A percentile compares a stretch with the other conserved stretches of the same genome.
phyloP scores from a whole-genome alignment of 2,329 filamentous ascomycete species.

The Fusarium solani-melongenae region DNA sequence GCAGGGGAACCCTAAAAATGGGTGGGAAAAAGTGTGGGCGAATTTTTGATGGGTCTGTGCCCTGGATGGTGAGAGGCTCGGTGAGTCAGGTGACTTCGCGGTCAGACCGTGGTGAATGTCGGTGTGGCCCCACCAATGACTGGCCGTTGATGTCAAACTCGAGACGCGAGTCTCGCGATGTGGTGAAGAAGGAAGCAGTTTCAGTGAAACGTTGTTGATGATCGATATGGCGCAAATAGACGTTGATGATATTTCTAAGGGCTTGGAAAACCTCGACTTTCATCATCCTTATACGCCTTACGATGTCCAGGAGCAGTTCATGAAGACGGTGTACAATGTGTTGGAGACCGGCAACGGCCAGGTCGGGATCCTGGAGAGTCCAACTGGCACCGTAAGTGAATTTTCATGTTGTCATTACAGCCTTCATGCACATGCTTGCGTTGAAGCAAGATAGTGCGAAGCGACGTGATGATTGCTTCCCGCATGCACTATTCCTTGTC shows the following conservation, averaged over 20 bases:
- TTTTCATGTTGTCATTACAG: neutral
- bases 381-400: constrained; percentile 77
- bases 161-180: constrained; percentile 26
- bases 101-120: constrained; percentile 34
- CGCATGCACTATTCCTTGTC: neutral
- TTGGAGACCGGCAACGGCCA: constrained; percentile 77
- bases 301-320: constrained; percentile 87
- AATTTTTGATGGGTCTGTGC: constrained; percentile 2
- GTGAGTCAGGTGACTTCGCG: constrained; percentile 47
- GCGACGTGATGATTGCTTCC: neutral
- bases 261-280: constrained; percentile 67
- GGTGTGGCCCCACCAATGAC: constrained; percentile 34
- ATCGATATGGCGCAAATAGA: constrained; percentile 33
- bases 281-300: constrained; percentile 91
- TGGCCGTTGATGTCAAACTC: constrained; percentile 9
- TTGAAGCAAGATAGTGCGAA: neutral
- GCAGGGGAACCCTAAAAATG: constrained; percentile 54
- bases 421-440: neutral
- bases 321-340: constrained; percentile 83
- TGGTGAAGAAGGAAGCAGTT: neutral
- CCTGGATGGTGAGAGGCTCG: neutral
- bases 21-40: constrained; percentile 18
- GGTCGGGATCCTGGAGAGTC: constrained; percentile 90
- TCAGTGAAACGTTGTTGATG: neutral
- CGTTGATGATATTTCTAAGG: constrained; percentile 29